Evolutionary conservation across 305 asterid genomes (phyloP).

Genomic region (Solanum hybrid): DNA sequence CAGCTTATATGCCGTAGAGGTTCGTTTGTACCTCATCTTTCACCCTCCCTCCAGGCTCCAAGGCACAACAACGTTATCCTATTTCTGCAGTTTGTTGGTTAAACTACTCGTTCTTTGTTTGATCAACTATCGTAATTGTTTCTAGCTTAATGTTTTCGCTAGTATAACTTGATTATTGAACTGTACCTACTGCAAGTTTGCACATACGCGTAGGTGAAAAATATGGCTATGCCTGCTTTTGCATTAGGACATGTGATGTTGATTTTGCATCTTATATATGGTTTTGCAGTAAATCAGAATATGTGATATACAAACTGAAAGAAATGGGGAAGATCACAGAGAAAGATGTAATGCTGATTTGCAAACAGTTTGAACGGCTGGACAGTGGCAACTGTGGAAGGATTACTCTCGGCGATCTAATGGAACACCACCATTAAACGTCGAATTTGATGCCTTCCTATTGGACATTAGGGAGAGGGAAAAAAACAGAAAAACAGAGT

Average conservation of each 20-base stretch:
- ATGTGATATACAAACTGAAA: slow-evolving; percentile 82
- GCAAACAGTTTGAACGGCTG: slow-evolving; percentile 69
- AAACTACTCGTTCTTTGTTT: not conserved
- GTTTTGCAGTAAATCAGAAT: slow-evolving; percentile 76
- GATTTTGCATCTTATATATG: not conserved
- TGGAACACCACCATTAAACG: slow-evolving; percentile 42
- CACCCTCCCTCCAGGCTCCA: not conserved
- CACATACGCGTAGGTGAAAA: not conserved
- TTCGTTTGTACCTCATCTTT: not conserved
- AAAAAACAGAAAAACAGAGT: not conserved
- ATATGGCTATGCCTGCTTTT: not conserved
- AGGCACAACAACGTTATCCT: not conserved
- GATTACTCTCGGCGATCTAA: slow-evolving; percentile 77
- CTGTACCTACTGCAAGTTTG: not conserved
- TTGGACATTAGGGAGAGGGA: not conserved
- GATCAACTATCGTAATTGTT: not conserved
- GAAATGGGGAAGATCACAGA: slow-evolving; percentile 78
- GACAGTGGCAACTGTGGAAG: slow-evolving; percentile 80
- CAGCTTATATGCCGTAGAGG: not conserved
- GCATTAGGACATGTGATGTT: not conserved
- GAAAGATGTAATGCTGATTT: slow-evolving; percentile 55
- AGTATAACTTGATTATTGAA: not conserved
- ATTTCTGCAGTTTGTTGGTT: not conserved
- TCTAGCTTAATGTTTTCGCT: not conserved
- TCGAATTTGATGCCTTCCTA: not conserved